A percentile compares a stretch with the other conserved stretches of the same genome.
phyloP scores from a whole-genome alignment of 2,329 filamentous ascomycete species.

The Fonsecaea pedrosoi region DNA sequence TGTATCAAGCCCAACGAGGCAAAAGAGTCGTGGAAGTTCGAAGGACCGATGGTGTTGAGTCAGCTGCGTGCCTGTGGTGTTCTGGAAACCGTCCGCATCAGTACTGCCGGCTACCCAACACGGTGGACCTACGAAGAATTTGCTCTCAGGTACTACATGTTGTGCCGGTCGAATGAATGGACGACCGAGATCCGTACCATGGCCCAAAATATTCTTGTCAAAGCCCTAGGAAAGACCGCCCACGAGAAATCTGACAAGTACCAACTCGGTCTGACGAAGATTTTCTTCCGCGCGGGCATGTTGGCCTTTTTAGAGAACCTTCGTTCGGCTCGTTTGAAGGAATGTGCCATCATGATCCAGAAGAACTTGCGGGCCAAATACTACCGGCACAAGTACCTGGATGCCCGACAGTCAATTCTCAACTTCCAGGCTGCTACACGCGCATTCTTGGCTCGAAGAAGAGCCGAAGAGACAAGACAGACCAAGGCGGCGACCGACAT shows the following conservation, averaged over 20 bases:
- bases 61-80: slow-evolving; percentile 98
- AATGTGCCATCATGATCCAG: slow-evolving; percentile 96
- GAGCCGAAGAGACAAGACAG: slow-evolving; percentile 79
- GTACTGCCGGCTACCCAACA: slow-evolving; percentile 94
- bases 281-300: slow-evolving; percentile 99
- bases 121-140: slow-evolving; percentile 99
- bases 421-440: slow-evolving; percentile 78
- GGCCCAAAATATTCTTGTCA: slow-evolving; percentile 88
- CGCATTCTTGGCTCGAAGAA: slow-evolving; percentile 77
- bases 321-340: slow-evolving; percentile 85
- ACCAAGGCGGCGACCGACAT: slow-evolving; percentile 91
- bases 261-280: slow-evolving; percentile 95
- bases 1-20: slow-evolving; percentile 99
- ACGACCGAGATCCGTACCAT: slow-evolving; percentile 92
- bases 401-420: slow-evolving; percentile 81
- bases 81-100: slow-evolving; percentile 95
- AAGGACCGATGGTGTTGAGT: slow-evolving; percentile 97
- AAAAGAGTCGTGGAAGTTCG: slow-evolving; percentile 96
- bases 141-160: slow-evolving; percentile 96
- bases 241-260: slow-evolving; percentile 87
- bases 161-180: slow-evolving; percentile 88
- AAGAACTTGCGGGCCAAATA: slow-evolving; percentile 97
- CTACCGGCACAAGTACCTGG: slow-evolving; percentile 88
- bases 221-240: slow-evolving; percentile 80
- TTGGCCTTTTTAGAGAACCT: slow-evolving; percentile 96